Evolutionary conservation across 1,284 basidiomycete species (phyloP), one percentile per base, ranked within the genome.

Genomic region (Puccinia coronata): DNA sequence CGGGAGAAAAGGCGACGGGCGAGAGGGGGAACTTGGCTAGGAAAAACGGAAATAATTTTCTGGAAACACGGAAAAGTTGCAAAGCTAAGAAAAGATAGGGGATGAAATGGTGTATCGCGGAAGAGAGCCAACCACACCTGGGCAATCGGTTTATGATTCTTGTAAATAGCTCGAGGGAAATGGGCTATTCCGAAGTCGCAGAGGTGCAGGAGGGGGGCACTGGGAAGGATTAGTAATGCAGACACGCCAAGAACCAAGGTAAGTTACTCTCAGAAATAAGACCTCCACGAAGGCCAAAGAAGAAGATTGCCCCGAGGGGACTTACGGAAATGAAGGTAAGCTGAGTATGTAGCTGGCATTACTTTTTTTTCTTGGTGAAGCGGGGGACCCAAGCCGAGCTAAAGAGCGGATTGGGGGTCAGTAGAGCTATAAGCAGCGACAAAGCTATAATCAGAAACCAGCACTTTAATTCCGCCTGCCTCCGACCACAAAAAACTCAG

Each of bases 301-400:
- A 63, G 72, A 61, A 59, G 72, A 75, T 75, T 49, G 72, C 72
- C 72, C 72, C 72, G 72, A 75, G 72, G 72, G 72, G 72, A 75
- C 72, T 75, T 75, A 61, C 72, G 72, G 55, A 75, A 36, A 47
- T 61, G 55, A 43, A 61, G 55, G 51, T 75, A 61, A 61, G 55
- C 72, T 75, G 55, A 57, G 71, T 73, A 20, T 57, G 53, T 73
- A 73, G 71, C 71, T 57, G 71, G 71, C 49, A 59, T 41, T 39
- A 18, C n/a, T 59, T 59, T 53, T 20, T 49, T 75, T 25, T 41
- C 53, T 59, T 63, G 55, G 70, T 72, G n/a, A 51, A 75, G 72
- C 72, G 72, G 72, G 39, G 72, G 43, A 75, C 57, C 72, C n/a
- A 75, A 75, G 43, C 57, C 49, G 72, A 75, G 39, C 57, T 75